phyloP scores from a whole-genome alignment of 2,329 filamentous ascomycete species.

The Ophiostoma populinum region DNA sequence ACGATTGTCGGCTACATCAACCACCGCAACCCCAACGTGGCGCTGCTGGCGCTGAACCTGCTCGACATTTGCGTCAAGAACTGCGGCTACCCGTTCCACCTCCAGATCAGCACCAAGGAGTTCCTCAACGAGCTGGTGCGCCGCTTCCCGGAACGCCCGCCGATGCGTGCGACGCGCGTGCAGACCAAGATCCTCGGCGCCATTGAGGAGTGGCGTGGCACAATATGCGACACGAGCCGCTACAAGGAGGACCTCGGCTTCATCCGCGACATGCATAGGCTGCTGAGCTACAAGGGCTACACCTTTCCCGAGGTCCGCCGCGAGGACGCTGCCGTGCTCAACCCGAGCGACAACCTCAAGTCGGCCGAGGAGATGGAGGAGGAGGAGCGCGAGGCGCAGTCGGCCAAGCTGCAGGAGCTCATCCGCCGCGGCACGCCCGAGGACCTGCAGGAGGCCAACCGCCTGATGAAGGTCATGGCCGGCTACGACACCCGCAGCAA shows the following conservation, averaged over 20 bases:
- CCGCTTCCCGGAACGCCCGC: conserved; percentile 85
- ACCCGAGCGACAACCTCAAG: conserved; percentile 89
- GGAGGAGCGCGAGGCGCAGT: conserved; percentile 86
- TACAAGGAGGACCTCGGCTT: conserved; percentile 96
- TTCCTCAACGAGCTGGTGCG: conserved; percentile 97
- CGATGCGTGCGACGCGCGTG: conserved; percentile 68
- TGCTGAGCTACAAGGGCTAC: conserved; percentile 94
- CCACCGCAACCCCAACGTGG: conserved; percentile 90
- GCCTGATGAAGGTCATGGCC: conserved; percentile 98
- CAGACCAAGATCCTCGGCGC: conserved; percentile 87
- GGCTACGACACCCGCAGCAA: conserved; percentile 91
- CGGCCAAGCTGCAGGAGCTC: conserved; percentile 92
- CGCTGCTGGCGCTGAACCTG: conserved; percentile 73
- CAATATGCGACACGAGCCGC: conserved; percentile 93
- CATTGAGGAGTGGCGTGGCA: conserved; percentile 96
- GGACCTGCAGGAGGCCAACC: conserved; percentile 84
- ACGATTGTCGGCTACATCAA: conserved; percentile 91
- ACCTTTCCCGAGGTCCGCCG: conserved; percentile 80
- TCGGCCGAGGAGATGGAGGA: conserved; percentile 98
- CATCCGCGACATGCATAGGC: conserved; percentile 90
- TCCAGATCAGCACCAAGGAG: conserved; percentile 97
- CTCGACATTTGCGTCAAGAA: conserved; percentile 99
- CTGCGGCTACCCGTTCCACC: conserved; percentile 95
- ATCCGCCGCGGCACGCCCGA: conserved; percentile 83
- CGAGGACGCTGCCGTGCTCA: conserved; percentile 91